Evolutionary conservation across 257 asterid genomes (phyloP).

Genomic region (Apocynum venetum): DNA sequence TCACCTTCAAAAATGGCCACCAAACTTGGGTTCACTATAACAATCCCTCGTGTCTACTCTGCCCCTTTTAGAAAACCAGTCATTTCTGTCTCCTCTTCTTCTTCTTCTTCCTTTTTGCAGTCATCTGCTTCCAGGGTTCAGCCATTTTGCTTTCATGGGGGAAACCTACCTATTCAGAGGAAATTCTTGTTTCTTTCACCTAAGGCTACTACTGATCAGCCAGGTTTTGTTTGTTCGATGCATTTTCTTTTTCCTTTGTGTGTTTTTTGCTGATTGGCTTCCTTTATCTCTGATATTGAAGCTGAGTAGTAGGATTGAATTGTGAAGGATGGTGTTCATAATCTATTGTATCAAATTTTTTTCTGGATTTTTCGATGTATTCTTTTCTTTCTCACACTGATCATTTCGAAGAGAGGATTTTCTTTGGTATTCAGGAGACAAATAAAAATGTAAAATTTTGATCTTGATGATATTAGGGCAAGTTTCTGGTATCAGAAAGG

Average conservation of each 20-base stretch:
- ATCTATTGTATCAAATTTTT: not conserved
- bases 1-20: conserved; percentile 62
- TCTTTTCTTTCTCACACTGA: not conserved
- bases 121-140: conserved; percentile 47
- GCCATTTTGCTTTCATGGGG: conserved; percentile 33
- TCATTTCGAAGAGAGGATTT: not conserved
- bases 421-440: not conserved
- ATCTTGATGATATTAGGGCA: not conserved
- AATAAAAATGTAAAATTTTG: not conserved
- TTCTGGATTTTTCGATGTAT: not conserved
- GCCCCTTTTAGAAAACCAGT: conserved; percentile 49
- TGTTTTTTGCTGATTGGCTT: not conserved
- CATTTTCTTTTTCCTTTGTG: no score
- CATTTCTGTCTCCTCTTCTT: conserved; percentile 15
- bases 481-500: no score
- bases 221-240: conserved; percentile 43
- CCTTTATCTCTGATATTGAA: not conserved
- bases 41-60: conserved; percentile 42
- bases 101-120: conserved; percentile 31
- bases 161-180: conserved; percentile 32
- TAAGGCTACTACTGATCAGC: conserved; percentile 74
- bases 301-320: not conserved
- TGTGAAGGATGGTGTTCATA: not conserved
- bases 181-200: conserved; percentile 47
- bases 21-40: conserved; percentile 42